Evolutionary conservation across 331 rosid genomes (phyloP), one percentile per base, ranked within the genome.

Genomic region (Malus hybrid): DNA sequence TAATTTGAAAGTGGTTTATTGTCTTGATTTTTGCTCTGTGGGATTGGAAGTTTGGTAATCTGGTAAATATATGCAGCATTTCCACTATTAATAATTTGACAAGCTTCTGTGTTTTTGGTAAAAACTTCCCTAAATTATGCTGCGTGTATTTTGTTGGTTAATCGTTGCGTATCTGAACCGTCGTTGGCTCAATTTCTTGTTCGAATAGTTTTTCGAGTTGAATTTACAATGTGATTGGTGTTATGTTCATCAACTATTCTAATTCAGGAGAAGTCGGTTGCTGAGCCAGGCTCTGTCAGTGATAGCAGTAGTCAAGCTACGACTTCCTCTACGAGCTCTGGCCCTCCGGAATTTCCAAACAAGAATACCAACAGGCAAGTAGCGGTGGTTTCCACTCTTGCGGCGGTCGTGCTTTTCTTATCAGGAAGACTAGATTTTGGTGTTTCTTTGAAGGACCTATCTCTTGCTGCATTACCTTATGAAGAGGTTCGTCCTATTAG

Each of bases 371-470:
- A 89, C 74, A 87, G 60, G 78, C 92, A 66, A 69, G 73, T 89
- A 9, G 97, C 99, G 2, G 66, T 81, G 60, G 83, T 83, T 82
- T 88, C 99, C 54, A 79, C 87, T 34, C 80, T 94, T 63, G 94
- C 97, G 0, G 97, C 99, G 7, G 33, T 92, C 70, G 91, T 89
- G 9, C 87, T 92, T 78, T 94, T 94, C 81, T 77, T 85, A 5
- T 87, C 85, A 31, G 5, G 89, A 4, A 86, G 99, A 71, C 83
- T 94, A 74, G 97, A 94, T 82, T 85, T 94, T 39, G 99, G 97
- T 55, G 96, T 94, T 85, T 94, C 99, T 75, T 78, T 94, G 86
- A 94, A 87, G 81, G 97, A 94, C 86, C 83, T 94, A 24, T 39
- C 99, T 80, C 88, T 86, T 71, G 79, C 66, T 71, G 97, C 99